Base-by-base conservation (phyloP, 225 moss, liverwort and hornwort species). In the Sphagnum contortum region DNA sequence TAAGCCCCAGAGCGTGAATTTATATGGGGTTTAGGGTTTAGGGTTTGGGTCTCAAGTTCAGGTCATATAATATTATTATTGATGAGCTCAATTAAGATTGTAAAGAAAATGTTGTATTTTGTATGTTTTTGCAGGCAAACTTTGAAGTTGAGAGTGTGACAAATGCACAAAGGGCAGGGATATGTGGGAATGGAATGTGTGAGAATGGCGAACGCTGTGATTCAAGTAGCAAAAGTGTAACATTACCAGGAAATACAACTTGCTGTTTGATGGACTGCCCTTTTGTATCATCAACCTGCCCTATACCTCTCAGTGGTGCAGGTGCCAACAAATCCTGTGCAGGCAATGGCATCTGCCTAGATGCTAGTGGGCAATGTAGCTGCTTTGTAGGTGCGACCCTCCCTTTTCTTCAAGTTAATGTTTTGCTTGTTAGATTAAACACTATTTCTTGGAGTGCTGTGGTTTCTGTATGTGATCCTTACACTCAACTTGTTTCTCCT, bases 231-330 rank as follows among this genome's bases (percentile, higher is more conserved):
- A 69, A 73, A 55, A 92, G 95, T 72, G 80, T 88, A 60, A 80
- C 69, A 46, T 73, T 76, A 6, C 66, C 80, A 60, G 72, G 70
- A 45, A 69, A 70, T 3, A 68, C 73, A 8, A 71, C 76, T 5
- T 95, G 95, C 77, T 95, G 95, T 74, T 72, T 88, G 55, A 72
- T 79, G 57, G 95, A 95, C 60, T 95, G 95, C 60, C 92, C 95
- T 0, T 95, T 83, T 47, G 84, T 92, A 2, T 84, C 95, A 2
- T 12, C 67, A 3, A 66, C 78, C 45, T 95, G 95, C 12, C 92
- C 92, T 5, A 70, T 83, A 65, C 56, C 78, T 47, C 64, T 75
- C 0, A 57, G 5, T 45, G 92, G 90, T n/a, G 81, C 79, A 2
- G 50, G 66, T 61, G 74, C 75, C 9, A 67, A 79, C 64, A 69